A percentile compares a stretch with the other conserved stretches of the same genome.
phyloP scores from a whole-genome alignment of 176 grass and related monocot species.

The Elymus sibiricus region DNA sequence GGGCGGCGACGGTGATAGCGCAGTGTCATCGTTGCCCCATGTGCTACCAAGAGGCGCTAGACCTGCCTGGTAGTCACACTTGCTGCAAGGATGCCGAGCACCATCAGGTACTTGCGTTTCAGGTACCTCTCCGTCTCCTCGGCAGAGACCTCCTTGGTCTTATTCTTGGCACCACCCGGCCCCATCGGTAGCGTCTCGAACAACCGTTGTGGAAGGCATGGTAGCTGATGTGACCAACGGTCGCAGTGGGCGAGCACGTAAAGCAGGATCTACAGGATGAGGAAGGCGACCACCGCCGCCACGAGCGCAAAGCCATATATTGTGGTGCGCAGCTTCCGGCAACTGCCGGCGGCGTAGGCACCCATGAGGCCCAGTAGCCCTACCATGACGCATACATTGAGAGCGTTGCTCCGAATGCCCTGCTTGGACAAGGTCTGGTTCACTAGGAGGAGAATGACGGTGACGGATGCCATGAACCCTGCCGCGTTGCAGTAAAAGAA shows the following conservation, averaged over 20 bases:
- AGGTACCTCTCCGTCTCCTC: background rate
- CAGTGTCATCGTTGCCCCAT: background rate
- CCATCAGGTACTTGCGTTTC: constrained; percentile 18
- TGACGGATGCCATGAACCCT: background rate
- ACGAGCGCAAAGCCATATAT: background rate
- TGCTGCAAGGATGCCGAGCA: constrained; percentile 32
- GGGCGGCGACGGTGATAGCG: background rate
- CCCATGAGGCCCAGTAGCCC: background rate
- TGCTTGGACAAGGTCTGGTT: background rate
- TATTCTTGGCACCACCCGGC: background rate
- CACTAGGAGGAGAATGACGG: background rate
- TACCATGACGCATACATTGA: background rate
- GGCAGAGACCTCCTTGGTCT: background rate
- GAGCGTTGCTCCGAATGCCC: background rate
- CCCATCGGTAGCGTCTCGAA: background rate
- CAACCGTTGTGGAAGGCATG: too few relatives aligned
- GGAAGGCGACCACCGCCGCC: background rate
- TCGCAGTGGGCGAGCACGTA: too few relatives aligned
- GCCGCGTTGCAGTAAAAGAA: background rate
- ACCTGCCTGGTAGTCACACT: constrained; percentile 36
- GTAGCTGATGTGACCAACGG: too few relatives aligned
- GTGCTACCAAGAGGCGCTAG: constrained; percentile 26
- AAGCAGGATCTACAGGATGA: background rate
- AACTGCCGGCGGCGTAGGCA: background rate
- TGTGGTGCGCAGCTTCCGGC: background rate